Evolutionary conservation across 257 asterid genomes (phyloP).

Genomic region (Primulina huaijiensis): DNA sequence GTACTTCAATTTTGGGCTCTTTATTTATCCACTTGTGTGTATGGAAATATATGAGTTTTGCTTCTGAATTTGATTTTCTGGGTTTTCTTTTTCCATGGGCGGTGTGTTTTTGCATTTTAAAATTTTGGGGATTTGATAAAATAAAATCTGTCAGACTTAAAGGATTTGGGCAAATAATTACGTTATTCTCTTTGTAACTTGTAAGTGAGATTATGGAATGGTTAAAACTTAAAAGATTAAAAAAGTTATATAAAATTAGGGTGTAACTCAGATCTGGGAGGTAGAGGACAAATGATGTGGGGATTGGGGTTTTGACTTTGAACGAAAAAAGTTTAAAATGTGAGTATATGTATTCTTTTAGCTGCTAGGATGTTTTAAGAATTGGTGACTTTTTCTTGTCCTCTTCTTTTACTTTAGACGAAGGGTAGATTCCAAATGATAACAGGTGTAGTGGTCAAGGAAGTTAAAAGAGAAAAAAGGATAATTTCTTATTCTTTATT

Average conservation of each 20-base stretch:
- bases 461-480: constrained; percentile 10
- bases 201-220: not conserved
- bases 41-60: not conserved
- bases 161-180: not conserved
- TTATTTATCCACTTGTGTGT: not conserved
- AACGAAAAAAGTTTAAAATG: constrained; percentile 16
- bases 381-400: constrained; percentile 54
- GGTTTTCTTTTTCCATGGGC: not conserved
- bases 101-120: constrained; percentile 1
- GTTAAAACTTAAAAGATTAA: constrained; percentile 4
- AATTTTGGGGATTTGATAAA: constrained; percentile 7
- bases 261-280: constrained; percentile 42
- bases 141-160: not conserved
- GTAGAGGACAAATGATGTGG: constrained; percentile 43
- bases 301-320: constrained; percentile 56
- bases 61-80: not conserved
- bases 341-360: constrained; percentile 24
- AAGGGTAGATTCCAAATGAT: constrained; percentile 53
- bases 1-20: constrained; percentile 20
- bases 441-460: constrained; percentile 20
- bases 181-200: constrained; percentile 13
- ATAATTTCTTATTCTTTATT: constrained; percentile 3
- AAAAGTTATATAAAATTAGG: constrained; percentile 7
- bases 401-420: constrained; percentile 51
- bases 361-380: constrained; percentile 42